phyloP scores from a whole-genome alignment of 2,329 filamentous ascomycete genomes.

The Scortechinia acanthostroma region DNA sequence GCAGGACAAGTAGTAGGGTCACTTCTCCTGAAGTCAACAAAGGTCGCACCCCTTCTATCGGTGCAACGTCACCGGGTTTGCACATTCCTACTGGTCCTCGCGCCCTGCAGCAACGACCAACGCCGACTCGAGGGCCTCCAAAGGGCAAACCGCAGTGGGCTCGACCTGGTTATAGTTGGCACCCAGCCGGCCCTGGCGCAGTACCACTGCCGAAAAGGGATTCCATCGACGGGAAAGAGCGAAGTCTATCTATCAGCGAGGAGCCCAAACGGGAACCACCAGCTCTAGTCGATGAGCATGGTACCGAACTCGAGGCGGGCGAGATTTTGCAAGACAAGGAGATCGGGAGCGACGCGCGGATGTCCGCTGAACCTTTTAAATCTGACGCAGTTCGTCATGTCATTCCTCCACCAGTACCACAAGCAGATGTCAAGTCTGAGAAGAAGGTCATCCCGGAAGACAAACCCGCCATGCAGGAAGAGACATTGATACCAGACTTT shows the following conservation, averaged over 20 bases:
- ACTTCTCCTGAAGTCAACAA: no score
- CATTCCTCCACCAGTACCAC: background rate
- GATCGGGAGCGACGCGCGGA: constrained; percentile 6
- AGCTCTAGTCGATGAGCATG: background rate
- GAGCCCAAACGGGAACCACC: constrained; percentile 9
- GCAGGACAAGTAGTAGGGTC: no score
- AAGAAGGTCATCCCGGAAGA: no score
- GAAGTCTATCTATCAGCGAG: constrained; percentile 9
- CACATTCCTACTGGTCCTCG: constrained; percentile 29
- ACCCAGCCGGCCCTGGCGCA: constrained; percentile 13
- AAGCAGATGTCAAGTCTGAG: background rate
- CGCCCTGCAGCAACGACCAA: constrained; percentile 22
- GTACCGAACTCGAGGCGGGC: constrained; percentile 3
- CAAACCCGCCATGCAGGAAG: constrained; percentile 1
- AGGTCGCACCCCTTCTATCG: no score
- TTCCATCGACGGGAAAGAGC: constrained; percentile 16
- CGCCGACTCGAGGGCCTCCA: constrained; percentile 5
- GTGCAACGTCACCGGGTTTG: constrained; percentile 25
- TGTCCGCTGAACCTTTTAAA: background rate
- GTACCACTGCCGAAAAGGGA: constrained; percentile 17
- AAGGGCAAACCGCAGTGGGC: background rate
- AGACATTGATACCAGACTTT: constrained; percentile 19
- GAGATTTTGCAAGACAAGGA: constrained; percentile 7
- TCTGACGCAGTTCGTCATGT: background rate
- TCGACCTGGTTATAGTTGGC: background rate